Percentiles rank a stretch among this genome's conserved stretches.
phyloP scores from a whole-genome alignment of 2,329 filamentous ascomycete species.

The Fusarium secorum region DNA sequence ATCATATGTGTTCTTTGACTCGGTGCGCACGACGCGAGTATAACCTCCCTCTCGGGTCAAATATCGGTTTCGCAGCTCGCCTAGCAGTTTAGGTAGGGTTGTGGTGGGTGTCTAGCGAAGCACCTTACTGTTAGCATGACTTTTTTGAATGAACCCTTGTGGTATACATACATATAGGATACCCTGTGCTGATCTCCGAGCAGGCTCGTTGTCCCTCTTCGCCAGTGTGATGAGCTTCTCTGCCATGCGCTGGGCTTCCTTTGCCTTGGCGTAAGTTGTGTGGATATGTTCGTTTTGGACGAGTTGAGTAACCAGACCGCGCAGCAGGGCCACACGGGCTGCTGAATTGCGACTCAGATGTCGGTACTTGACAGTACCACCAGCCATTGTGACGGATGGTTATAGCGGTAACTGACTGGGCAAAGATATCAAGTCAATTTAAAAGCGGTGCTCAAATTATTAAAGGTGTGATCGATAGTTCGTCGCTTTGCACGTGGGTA shows the following conservation, averaged over 20 bases:
- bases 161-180: constrained; percentile 80
- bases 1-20: constrained; percentile 83
- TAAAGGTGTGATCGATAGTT: not conserved
- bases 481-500: constrained; percentile 21
- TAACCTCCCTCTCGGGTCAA: constrained; percentile 83
- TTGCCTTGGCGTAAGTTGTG: constrained; percentile 96
- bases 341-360: constrained; percentile 85
- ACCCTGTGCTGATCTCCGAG: constrained; percentile 74
- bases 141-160: not conserved
- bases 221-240: constrained; percentile 94
- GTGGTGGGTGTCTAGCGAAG: constrained; percentile 67
- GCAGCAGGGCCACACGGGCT: constrained; percentile 89
- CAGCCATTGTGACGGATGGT: constrained; percentile 70
- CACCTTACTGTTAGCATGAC: constrained; percentile 12
- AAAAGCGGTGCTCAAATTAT: not conserved
- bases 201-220: constrained; percentile 90
- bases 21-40: constrained; percentile 91
- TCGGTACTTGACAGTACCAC: constrained; percentile 85
- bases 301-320: constrained; percentile 94
- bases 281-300: constrained; percentile 92
- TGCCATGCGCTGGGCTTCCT: constrained; percentile 91
- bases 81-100: constrained; percentile 87
- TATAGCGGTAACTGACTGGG: constrained; percentile 10
- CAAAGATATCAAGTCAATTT: not conserved
- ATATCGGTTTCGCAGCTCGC: constrained; percentile 82